phyloP scores from a whole-genome alignment of 2,329 filamentous ascomycete species.

The Claviceps citrina region DNA sequence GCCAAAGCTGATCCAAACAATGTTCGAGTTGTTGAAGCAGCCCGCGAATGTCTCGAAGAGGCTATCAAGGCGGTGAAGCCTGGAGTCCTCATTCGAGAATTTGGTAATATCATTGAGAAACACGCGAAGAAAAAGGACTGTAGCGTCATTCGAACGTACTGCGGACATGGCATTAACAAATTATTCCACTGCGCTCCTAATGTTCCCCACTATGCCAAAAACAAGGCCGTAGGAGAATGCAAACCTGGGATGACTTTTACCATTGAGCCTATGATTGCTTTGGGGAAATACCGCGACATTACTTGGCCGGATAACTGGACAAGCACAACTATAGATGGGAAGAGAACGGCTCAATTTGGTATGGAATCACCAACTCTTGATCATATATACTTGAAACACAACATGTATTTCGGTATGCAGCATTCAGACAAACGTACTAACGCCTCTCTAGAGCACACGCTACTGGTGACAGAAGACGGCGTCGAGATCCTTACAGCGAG shows the following conservation, averaged over 20 bases:
- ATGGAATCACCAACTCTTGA: slow-evolving; percentile 19
- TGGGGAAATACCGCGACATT: slow-evolving; percentile 80
- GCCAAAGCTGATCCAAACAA: slow-evolving; percentile 71
- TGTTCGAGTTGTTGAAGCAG: slow-evolving; percentile 79
- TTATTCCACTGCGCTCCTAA: slow-evolving; percentile 90
- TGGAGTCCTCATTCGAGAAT: slow-evolving; percentile 80
- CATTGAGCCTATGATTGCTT: slow-evolving; percentile 94
- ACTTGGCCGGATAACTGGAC: slow-evolving; percentile 99
- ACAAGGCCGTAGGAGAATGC: slow-evolving; percentile 87
- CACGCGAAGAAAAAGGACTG: slow-evolving; percentile 73
- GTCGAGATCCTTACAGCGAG: slow-evolving; percentile 70
- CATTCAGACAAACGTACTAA: neutral
- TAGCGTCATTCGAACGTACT: slow-evolving; percentile 89
- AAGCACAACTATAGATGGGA: slow-evolving; percentile 80
- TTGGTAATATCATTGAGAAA: slow-evolving; percentile 90
- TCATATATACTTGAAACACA: neutral
- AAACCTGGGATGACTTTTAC: slow-evolving; percentile 98
- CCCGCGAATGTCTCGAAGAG: slow-evolving; percentile 78
- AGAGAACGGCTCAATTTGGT: slow-evolving; percentile 85
- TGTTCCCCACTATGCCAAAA: slow-evolving; percentile 94
- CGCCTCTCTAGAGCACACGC: slow-evolving; percentile 49
- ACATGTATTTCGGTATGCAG: neutral
- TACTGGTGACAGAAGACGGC: slow-evolving; percentile 69
- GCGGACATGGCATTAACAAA: slow-evolving; percentile 86
- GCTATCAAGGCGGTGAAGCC: slow-evolving; percentile 88